phyloP scores from a whole-genome alignment of 179 eudicot species.

The Patellifolia procumbens region DNA sequence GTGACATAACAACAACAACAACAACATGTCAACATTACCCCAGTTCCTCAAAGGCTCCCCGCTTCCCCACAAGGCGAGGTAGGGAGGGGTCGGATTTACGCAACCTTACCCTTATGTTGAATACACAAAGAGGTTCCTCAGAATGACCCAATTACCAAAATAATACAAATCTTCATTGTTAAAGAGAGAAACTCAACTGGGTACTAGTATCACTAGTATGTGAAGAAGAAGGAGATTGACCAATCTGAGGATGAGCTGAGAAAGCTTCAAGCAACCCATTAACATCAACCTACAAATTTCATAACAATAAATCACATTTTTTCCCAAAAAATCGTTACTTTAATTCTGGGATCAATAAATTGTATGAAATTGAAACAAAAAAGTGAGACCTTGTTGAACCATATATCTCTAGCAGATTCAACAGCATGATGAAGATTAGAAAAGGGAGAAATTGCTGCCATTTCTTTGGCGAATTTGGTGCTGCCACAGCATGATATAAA shows the following conservation, averaged over 20 bases:
- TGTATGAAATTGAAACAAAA: not conserved
- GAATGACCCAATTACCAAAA: not conserved
- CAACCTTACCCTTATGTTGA: too few species aligned
- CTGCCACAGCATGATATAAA: slow-evolving; percentile 81
- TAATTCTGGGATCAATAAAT: not conserved
- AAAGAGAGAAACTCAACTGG: slow-evolving; percentile 52
- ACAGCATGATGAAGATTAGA: slow-evolving; percentile 46
- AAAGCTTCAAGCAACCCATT: slow-evolving; percentile 95
- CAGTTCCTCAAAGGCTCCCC: too few species aligned
- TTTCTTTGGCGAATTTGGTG: slow-evolving; percentile 58
- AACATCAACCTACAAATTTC: slow-evolving; percentile 66
- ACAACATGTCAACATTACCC: too few species aligned
- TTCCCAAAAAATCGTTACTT: too few species aligned
- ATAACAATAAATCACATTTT: not conserved
- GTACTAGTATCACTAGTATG: slow-evolving; percentile 53
- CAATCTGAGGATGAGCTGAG: slow-evolving; percentile 85
- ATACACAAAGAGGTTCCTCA: too few species aligned
- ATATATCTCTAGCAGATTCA: slow-evolving; percentile 63
- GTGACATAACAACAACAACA: too few species aligned
- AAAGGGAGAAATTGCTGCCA: slow-evolving; percentile 65
- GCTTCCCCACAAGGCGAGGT: too few species aligned
- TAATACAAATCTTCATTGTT: not conserved
- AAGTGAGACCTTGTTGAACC: slow-evolving; percentile 74
- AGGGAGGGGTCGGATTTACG: too few species aligned
- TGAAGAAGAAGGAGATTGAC: slow-evolving; percentile 46